A percentile compares a stretch with the other conserved stretches of the same genome.
phyloP scores from a whole-genome alignment of 139 green algal genomes.

The Klebsormidium nitens region DNA sequence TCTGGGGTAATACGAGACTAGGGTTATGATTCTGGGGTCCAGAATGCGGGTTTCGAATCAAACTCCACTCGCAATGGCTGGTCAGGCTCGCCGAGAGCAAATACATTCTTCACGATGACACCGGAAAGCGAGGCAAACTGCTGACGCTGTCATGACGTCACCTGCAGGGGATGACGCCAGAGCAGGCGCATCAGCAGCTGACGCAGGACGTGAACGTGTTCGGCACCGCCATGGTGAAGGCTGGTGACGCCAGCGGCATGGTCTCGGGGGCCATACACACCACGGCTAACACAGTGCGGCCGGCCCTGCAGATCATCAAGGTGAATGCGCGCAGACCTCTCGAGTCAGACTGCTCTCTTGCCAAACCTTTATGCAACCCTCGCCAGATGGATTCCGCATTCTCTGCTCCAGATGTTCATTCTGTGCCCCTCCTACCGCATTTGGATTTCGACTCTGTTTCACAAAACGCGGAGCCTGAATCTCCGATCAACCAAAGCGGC shows the following conservation, averaged over 20 bases:
- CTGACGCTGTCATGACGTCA: too few relatives aligned
- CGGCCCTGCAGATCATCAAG: slow-evolving; percentile 73
- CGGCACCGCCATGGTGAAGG: slow-evolving; percentile 72
- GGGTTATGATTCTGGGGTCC: not conserved
- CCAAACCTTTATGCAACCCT: too few relatives aligned
- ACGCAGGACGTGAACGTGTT: slow-evolving; percentile 52
- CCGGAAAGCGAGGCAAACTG: too few relatives aligned
- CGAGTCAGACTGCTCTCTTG: too few relatives aligned
- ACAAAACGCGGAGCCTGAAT: too few relatives aligned
- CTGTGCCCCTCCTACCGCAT: too few relatives aligned
- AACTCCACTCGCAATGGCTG: not conserved
- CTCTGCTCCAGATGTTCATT: too few relatives aligned
- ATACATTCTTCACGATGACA: too few relatives aligned
- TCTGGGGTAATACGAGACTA: not conserved
- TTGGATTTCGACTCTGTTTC: too few relatives aligned
- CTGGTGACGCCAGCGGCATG: slow-evolving; percentile 81
- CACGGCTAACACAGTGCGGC: slow-evolving; percentile 81
- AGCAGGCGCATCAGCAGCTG: slow-evolving; percentile 61
- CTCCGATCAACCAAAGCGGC: too few relatives aligned
- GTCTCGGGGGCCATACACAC: slow-evolving; percentile 77
- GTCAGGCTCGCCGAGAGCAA: slow-evolving; percentile 14
- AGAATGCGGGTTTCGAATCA: not conserved
- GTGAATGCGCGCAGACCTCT: too few relatives aligned
- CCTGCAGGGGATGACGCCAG: slow-evolving; percentile 66
- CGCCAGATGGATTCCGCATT: too few relatives aligned